phyloP scores from a whole-genome alignment of 331 rosid species.

The Arachis monticola region DNA sequence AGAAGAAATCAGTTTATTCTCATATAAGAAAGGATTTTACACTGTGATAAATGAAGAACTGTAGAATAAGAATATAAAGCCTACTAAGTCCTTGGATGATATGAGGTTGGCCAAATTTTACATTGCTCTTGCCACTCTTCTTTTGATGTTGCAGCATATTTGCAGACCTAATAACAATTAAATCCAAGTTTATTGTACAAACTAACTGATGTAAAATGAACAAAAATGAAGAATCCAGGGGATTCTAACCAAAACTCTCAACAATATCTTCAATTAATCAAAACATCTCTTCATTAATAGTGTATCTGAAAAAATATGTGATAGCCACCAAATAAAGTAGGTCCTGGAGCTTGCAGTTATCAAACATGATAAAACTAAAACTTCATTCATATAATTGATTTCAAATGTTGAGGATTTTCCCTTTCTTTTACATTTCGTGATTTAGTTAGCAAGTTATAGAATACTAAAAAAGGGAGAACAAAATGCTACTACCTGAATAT shows the following conservation, averaged over 20 bases:
- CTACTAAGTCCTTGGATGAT: slow-evolving; percentile 90
- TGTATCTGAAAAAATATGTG: neutral
- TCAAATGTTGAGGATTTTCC: neutral
- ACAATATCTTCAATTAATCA: neutral
- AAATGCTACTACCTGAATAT: neutral
- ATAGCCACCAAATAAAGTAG: slow-evolving; percentile 14
- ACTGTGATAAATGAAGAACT: neutral
- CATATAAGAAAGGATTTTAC: slow-evolving; percentile 1
- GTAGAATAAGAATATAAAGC: slow-evolving; percentile 30
- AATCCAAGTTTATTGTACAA: slow-evolving; percentile 27
- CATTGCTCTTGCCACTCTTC: slow-evolving; percentile 99
- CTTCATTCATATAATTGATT: neutral
- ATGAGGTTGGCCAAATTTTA: slow-evolving; percentile 96
- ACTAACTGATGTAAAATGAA: slow-evolving; percentile 15
- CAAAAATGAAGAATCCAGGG: slow-evolving; percentile 2
- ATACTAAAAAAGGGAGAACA: neutral
- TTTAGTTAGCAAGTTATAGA: neutral
- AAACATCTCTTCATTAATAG: slow-evolving; percentile 24
- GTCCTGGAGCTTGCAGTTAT: slow-evolving; percentile 4
- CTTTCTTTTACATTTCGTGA: neutral
- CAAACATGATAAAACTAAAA: slow-evolving; percentile 19
- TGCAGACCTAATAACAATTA: slow-evolving; percentile 64
- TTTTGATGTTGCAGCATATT: slow-evolving; percentile 77
- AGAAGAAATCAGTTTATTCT: slow-evolving; percentile 26
- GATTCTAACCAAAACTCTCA: slow-evolving; percentile 23